Conservation (phyloP, 345 rosid species). For the Eucalyptus victrix region DNA sequence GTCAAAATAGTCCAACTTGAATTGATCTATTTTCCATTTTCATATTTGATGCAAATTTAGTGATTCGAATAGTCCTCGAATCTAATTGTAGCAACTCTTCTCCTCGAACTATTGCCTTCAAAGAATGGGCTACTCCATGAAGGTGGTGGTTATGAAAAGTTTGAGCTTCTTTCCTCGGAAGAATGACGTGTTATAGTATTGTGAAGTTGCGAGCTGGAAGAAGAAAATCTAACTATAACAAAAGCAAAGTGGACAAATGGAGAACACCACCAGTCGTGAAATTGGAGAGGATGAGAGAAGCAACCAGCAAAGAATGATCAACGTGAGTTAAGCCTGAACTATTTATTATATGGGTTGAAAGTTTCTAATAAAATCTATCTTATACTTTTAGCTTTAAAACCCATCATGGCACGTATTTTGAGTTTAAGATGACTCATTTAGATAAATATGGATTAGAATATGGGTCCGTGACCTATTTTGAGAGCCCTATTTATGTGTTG, state of each 20-base stretch:
- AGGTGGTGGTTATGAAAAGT: neutral
- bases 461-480: rapidly evolving
- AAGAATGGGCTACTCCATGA: neutral
- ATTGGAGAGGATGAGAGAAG: neutral
- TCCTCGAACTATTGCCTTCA: neutral
- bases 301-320: neutral
- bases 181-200: too few species aligned
- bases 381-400: neutral
- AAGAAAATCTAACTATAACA: neutral
- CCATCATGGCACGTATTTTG: neutral
- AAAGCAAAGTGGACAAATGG: neutral
- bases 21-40: neutral
- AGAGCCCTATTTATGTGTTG: rapidly evolving
- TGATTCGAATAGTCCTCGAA: rapidly evolving
- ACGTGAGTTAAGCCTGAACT: rapidly evolving
- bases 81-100: neutral
- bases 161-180: rapidly evolving
- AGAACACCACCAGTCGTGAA: rapidly evolving
- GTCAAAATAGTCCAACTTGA: rapidly evolving
- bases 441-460: neutral
- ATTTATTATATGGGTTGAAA: neutral
- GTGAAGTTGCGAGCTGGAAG: too few species aligned
- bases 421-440: neutral
- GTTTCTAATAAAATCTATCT: neutral
- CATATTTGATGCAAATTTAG: too few species aligned